Evolutionary conservation across 371 early-diverging fungal genomes (phyloP).

Genomic region (Chytridiales sp.): DNA sequence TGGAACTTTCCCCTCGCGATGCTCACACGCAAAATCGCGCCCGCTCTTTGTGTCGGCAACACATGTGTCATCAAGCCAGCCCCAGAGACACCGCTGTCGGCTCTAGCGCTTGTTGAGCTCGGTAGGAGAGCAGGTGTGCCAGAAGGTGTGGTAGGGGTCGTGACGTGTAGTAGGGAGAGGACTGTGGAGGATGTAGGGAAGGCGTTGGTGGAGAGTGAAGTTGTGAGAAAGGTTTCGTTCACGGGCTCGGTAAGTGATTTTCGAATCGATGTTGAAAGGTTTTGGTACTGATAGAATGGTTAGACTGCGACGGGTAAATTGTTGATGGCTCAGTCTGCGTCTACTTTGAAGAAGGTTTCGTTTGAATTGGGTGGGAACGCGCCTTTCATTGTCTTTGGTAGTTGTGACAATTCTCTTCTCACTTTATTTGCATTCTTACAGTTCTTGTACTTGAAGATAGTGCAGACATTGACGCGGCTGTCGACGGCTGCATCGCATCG

Average conservation of each 20-base stretch:
- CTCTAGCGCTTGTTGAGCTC: conserved; percentile 75
- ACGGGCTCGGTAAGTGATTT: conserved; percentile 61
- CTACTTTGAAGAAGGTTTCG: conserved; percentile 73
- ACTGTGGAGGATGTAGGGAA: conserved; percentile 18
- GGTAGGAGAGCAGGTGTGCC: conserved; percentile 82
- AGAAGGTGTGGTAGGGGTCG: conserved; percentile 75
- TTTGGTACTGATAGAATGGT: background rate
- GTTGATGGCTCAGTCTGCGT: conserved; percentile 59
- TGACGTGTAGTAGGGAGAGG: conserved; percentile 55
- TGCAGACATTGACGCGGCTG: conserved; percentile 67
- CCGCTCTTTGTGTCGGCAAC: conserved; percentile 48
- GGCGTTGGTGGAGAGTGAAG: conserved; percentile 15
- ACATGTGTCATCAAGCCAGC: conserved; percentile 69
- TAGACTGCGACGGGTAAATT: conserved; percentile 65
- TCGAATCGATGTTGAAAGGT: background rate
- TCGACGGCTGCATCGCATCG: conserved; percentile 61
- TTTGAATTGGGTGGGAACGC: conserved; percentile 94
- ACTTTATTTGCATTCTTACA: background rate
- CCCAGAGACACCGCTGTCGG: conserved; percentile 81
- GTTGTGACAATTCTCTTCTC: background rate
- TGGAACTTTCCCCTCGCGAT: conserved; percentile 95
- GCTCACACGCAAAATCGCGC: conserved; percentile 78
- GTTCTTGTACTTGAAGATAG: conserved; percentile 49
- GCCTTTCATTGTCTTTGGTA: conserved; percentile 85
- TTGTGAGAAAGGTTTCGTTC: conserved; percentile 66